Evolutionary conservation across 1,284 basidiomycete genomes (phyloP).

Genomic region (Rhodotorula sp.): DNA sequence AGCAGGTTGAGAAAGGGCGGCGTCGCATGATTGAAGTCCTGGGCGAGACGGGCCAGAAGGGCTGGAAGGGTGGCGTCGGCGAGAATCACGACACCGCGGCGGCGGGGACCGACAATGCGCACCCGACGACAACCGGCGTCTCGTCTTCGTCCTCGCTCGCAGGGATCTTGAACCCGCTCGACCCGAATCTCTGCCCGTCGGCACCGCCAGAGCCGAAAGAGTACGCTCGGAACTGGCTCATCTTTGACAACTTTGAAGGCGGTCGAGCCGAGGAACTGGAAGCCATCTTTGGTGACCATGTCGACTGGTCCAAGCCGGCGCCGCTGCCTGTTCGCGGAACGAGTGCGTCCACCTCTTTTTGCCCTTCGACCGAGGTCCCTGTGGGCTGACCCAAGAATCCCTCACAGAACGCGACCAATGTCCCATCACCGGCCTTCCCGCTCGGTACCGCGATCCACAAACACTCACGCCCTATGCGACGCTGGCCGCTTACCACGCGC

Average conservation of each 20-base stretch:
- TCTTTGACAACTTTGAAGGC: slow-evolving; percentile 47
- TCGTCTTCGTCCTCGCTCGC: not conserved
- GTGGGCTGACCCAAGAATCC: not conserved
- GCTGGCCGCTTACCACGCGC: slow-evolving; percentile 60
- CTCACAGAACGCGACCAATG: slow-evolving; percentile 41
- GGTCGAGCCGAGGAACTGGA: slow-evolving; percentile 69
- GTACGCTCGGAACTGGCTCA: slow-evolving; percentile 52
- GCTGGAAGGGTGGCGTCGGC: slow-evolving; percentile 1
- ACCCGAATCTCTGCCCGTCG: not conserved
- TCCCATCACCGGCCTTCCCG: slow-evolving; percentile 54
- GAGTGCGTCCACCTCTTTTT: slow-evolving; percentile 49
- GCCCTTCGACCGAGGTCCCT: too few relatives aligned
- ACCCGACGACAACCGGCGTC: not conserved
- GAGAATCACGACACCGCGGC: too few relatives aligned
- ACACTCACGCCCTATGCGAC: slow-evolving; percentile 74
- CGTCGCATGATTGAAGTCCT: slow-evolving; percentile 12
- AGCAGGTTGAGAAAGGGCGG: slow-evolving; percentile 42
- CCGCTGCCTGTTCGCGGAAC: slow-evolving; percentile 51
- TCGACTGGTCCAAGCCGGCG: slow-evolving; percentile 51
- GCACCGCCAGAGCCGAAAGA: slow-evolving; percentile 7
- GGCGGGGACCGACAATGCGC: not conserved
- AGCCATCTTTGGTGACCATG: slow-evolving; percentile 67
- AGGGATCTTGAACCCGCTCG: slow-evolving; percentile 3
- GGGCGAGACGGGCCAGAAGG: slow-evolving; percentile 3
- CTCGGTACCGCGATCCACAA: slow-evolving; percentile 68